Conservation (phyloP, 169 alveolate species). For the Fabrea salina region DNA sequence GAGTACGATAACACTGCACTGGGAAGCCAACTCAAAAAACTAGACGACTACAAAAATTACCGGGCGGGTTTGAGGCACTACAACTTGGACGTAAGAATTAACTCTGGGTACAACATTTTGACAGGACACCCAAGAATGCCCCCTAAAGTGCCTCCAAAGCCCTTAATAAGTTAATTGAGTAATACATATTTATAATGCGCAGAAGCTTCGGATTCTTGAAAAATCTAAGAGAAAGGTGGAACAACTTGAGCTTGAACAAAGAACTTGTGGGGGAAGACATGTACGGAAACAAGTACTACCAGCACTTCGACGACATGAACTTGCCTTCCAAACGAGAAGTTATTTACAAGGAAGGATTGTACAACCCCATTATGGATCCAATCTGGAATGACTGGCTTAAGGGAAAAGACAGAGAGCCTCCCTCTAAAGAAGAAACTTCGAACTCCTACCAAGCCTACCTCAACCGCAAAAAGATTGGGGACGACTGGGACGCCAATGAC, state of each 20-base stretch:
- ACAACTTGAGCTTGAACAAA: background rate
- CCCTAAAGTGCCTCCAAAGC: background rate
- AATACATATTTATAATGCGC: too few relatives aligned
- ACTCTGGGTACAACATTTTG: slow-evolving; percentile 75
- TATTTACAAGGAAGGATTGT: background rate
- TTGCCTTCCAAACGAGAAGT: slow-evolving; percentile 20
- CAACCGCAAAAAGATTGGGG: background rate
- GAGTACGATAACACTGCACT: slow-evolving; percentile 73
- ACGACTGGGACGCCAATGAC: background rate
- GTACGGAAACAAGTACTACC: slow-evolving; percentile 20
- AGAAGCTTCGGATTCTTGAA: background rate
- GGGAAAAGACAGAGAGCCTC: background rate
- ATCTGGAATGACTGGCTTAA: background rate
- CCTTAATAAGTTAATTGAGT: background rate
- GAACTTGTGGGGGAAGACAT: background rate
- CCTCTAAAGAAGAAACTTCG: background rate
- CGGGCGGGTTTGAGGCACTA: slow-evolving; percentile 76
- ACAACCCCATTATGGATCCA: slow-evolving; percentile 2
- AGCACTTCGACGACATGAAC: background rate
- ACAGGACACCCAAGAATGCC: slow-evolving; percentile 59
- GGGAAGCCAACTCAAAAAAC: slow-evolving; percentile 64
- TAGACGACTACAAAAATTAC: slow-evolving; percentile 79
- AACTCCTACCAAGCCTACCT: background rate
- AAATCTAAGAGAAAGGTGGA: background rate
- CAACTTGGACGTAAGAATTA: slow-evolving; percentile 79